phyloP scores from a whole-genome alignment of 208 protist species.

The Leishmania arabica region DNA sequence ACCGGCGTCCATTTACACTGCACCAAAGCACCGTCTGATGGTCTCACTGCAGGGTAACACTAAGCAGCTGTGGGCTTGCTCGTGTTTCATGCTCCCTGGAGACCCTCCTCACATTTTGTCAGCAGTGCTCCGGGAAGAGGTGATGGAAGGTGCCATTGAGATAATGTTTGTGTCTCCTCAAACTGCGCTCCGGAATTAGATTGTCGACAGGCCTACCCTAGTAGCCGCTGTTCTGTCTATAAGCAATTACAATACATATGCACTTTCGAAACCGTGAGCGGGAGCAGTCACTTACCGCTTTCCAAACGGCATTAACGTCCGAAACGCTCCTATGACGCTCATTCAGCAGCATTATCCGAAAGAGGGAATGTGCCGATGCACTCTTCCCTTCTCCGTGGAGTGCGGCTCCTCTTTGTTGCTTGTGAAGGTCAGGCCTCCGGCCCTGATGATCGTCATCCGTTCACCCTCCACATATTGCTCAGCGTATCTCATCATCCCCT shows the following conservation, averaged over 20 bases:
- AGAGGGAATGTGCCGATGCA: background rate
- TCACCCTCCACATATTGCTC: background rate
- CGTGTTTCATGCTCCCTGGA: conserved; percentile 5
- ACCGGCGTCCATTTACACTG: background rate
- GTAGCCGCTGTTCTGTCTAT: background rate
- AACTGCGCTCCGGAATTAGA: background rate
- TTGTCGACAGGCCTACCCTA: background rate
- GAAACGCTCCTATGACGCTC: background rate
- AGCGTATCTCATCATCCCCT: background rate
- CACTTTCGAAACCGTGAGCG: background rate
- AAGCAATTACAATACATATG: background rate
- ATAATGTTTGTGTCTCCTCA: conserved; percentile 2
- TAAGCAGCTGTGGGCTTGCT: conserved; percentile 9
- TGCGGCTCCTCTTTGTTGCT: background rate
- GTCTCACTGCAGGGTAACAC: conserved; percentile 17
- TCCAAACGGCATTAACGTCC: background rate
- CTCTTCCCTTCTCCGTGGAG: background rate
- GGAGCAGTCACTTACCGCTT: background rate
- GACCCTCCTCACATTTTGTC: background rate
- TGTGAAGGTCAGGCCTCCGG: background rate
- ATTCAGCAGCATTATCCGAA: background rate
- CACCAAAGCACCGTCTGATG: background rate
- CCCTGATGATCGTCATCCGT: background rate
- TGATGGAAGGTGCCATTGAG: background rate
- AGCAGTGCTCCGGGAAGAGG: background rate